Evolutionary conservation across 805 yeast genomes (phyloP), one percentile per base, ranked within the genome.

Genomic region (Wickerhamiella spandovensis): DNA sequence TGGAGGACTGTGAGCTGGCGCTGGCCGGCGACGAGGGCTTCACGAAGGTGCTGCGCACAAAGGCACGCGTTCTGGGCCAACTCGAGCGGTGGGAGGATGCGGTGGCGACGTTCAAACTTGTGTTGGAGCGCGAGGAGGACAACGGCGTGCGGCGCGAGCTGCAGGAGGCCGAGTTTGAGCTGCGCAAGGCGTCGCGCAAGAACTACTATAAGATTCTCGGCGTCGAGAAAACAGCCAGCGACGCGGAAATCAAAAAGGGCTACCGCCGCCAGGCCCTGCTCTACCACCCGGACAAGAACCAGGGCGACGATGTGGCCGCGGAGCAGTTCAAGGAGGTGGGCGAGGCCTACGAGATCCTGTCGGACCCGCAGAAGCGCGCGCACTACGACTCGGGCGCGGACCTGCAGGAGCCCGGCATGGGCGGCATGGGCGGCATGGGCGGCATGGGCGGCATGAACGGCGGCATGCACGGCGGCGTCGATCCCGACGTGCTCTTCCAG

Each of bases 251-350:
- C 61, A 82, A 83, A 63, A 82, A 81, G 63, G 84, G 92, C 1
- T 85, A 82, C 65, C 72, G 88, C 58, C 79, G 77, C 59, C 73
- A 79, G 57, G 94, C 94, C 3, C 72, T 84, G 52, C 71, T 69
- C 54, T 76, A 76, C 60, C 95, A 85, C 63, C 95, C 95, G 0
- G 95, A 85, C 62, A 85, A 86, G 68, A 82, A 84, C 61, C 78
- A 76, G 12, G 69, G 66, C 44, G 59, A 60, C 47, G 72, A 63
- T 49, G 95, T 83, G 64, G 96, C 95, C 15, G 92, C 94, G 48
- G 97, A 90, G 64, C 88, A 85, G 70, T 90, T 90, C 69, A 90
- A 90, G 69, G 95, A 87, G 65, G 76, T 87, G 61, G 81, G 90
- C 3, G 78, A 78, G 53, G 96, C 97, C 6, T 78, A 89, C 66